Evolutionary conservation across 163 green algal genomes (phyloP).

Genomic region (Scenedesmus sp.): DNA sequence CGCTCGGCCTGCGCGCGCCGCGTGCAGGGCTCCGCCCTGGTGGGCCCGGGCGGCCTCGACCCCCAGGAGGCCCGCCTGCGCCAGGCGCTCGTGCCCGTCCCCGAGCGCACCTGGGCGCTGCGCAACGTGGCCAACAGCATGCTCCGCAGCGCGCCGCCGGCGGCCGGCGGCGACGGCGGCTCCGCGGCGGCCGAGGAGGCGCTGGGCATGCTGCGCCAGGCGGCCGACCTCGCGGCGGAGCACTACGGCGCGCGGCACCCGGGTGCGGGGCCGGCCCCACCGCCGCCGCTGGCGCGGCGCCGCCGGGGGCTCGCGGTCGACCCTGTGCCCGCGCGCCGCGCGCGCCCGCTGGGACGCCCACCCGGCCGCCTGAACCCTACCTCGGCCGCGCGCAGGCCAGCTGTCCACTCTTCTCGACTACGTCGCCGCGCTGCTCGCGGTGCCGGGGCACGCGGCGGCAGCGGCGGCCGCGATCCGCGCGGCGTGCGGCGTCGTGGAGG

Average conservation of each 20-base stretch:
- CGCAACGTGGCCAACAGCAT: conserved; percentile 63
- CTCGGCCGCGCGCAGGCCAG: conserved; percentile 22
- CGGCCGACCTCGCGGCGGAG: conserved; percentile 35
- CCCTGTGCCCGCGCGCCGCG: too few relatives aligned
- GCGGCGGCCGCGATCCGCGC: conserved; percentile 23
- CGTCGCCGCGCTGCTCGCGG: conserved; percentile 14
- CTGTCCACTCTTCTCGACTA: conserved; percentile 40
- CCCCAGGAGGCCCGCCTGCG: conserved; percentile 5
- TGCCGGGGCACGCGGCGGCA: background rate
- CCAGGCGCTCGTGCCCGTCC: conserved; percentile 37
- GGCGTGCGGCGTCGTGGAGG: conserved; percentile 3
- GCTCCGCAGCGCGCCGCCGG: conserved; percentile 47
- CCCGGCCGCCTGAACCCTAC: too few relatives aligned
- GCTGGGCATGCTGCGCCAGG: conserved; percentile 54
- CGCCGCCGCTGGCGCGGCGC: too few relatives aligned
- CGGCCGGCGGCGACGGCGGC: conserved; percentile 4
- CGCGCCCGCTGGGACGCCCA: too few relatives aligned
- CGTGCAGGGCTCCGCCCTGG: conserved; percentile 2
- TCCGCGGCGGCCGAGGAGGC: conserved; percentile 45
- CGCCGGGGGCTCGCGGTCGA: too few relatives aligned
- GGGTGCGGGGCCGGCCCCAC: too few relatives aligned
- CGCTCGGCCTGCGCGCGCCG: too few relatives aligned
- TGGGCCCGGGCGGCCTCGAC: conserved; percentile 27
- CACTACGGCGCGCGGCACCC: conserved; percentile 52
- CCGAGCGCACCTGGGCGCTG: conserved; percentile 58